A percentile compares a stretch with the other conserved stretches of the same genome.
Evolutionary conservation across 2,329 filamentous ascomycete genomes (phyloP).

Genomic region (Thelonectria rubi): DNA sequence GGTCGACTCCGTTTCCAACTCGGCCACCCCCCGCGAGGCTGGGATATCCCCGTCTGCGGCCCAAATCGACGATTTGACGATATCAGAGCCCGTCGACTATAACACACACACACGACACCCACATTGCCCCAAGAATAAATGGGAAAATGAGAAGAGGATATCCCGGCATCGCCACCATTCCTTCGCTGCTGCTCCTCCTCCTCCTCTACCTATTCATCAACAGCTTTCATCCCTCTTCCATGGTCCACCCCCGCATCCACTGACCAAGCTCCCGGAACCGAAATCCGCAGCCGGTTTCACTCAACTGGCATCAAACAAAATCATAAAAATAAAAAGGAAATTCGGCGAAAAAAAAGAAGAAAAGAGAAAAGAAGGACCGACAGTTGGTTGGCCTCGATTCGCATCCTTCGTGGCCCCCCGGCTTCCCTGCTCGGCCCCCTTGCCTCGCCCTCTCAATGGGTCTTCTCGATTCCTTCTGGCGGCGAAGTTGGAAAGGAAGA

Average conservation of each 20-base stretch:
- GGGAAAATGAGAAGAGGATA: not conserved
- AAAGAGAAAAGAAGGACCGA: constrained; percentile 6
- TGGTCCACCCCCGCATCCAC: constrained; percentile 41
- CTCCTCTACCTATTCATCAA: constrained; percentile 29
- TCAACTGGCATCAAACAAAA: constrained; percentile 8
- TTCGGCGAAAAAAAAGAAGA: no score
- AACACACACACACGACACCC: not conserved
- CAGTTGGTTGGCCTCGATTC: constrained; percentile 14
- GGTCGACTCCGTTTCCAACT: not conserved
- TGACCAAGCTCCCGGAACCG: constrained; percentile 40
- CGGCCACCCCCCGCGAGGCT: constrained; percentile 22
- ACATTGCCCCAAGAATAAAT: not conserved
- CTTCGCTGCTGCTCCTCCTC: constrained; percentile 25
- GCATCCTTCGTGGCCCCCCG: constrained; percentile 15
- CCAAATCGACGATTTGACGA: not conserved
- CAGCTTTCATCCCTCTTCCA: constrained; percentile 36
- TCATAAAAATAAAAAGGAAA: not conserved
- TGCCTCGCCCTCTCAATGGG: constrained; percentile 24
- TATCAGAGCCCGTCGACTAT: not conserved
- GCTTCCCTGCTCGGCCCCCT: constrained; percentile 20
- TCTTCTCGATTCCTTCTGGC: constrained; percentile 5
- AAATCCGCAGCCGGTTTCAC: constrained; percentile 29
- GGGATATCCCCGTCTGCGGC: constrained; percentile 33
- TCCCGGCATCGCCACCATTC: constrained; percentile 27
- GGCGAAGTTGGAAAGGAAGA: not conserved